Percentiles rank a stretch among this genome's conserved stretches.
Conservation (phyloP, 768 basidiomycete genomes). For the Rhodotorula graminis region DNA sequence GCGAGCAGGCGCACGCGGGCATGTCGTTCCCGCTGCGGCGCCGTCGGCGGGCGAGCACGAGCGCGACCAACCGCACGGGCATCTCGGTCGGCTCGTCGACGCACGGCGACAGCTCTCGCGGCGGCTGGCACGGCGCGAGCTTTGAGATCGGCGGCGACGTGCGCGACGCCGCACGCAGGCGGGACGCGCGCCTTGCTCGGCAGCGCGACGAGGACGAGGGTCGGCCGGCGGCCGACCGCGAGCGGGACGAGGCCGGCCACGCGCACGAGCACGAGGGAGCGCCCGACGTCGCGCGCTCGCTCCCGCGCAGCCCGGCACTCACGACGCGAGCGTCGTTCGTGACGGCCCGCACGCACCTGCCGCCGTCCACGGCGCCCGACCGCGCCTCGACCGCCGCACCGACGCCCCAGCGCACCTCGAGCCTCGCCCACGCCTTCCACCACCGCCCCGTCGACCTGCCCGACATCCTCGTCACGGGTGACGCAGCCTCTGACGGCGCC, state of each 20-base stretch:
- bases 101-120: slow-evolving; percentile 9
- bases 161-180: slow-evolving; percentile 16
- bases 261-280: not conserved
- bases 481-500: not conserved
- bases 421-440: not conserved
- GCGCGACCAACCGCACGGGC: not conserved
- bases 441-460: not conserved
- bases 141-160: slow-evolving; percentile 35
- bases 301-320: not conserved
- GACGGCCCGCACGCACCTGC: slow-evolving; percentile 14
- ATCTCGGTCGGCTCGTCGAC: too few species aligned
- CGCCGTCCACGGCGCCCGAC: not conserved
- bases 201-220: slow-evolving; percentile 16
- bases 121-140: slow-evolving; percentile 23
- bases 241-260: not conserved
- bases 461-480: not conserved
- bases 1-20: not conserved
- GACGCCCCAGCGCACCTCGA: not conserved
- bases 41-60: not conserved
- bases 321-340: slow-evolving; percentile 8
- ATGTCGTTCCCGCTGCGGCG: too few species aligned
- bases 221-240: not conserved
- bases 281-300: not conserved
- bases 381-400: not conserved
- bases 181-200: slow-evolving; percentile 13